These are phyloP conservation scores for Hypoxylon sp. DNA, from an alignment of 2,329 filamentous ascomycete genomes.

Conservation along the genomic window DNA sequence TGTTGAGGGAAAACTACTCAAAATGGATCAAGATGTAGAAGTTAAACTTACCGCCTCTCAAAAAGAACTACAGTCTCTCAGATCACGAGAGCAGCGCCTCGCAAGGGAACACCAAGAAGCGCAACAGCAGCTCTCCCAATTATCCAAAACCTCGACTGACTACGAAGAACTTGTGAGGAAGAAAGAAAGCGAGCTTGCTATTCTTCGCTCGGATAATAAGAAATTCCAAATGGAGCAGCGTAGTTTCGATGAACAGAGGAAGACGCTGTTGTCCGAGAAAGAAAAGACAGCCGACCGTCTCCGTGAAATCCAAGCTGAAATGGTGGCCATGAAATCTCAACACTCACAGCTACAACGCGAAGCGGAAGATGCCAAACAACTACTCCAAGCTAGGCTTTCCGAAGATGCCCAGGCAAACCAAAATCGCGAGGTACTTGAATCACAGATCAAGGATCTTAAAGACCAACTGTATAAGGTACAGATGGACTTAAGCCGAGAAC, in stretches of 20 bases:
- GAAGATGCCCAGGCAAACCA: conserved; percentile 89
- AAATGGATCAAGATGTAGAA: conserved; percentile 90
- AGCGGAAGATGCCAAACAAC: conserved; percentile 86
- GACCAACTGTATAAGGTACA: conserved; percentile 86
- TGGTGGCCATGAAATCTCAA: conserved; percentile 87
- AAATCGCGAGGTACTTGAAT: conserved; percentile 85
- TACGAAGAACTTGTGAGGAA: conserved; percentile 94
- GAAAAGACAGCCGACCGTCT: conserved; percentile 83
- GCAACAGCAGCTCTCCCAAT: conserved; percentile 85
- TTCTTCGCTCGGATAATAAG: conserved; percentile 87
- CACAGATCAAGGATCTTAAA: conserved; percentile 90
- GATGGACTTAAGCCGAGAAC: conserved; percentile 89
- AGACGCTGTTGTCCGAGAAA: conserved; percentile 79
- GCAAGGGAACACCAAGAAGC: conserved; percentile 85
- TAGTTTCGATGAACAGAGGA: conserved; percentile 83
- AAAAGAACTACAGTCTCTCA: conserved; percentile 83
- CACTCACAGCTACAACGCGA: conserved; percentile 89
- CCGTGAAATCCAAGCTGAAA: conserved; percentile 88
- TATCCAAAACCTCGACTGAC: conserved; percentile 92
- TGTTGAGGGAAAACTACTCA: conserved; percentile 85
- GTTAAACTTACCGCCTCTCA: conserved; percentile 83
- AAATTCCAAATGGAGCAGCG: conserved; percentile 86
- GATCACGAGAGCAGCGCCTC: conserved; percentile 81
- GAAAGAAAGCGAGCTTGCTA: conserved; percentile 92
- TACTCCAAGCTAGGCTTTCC: conserved; percentile 89